Base-by-base conservation (phyloP, 1,139 yeast species). In the Kodamaea derodonti region DNA sequence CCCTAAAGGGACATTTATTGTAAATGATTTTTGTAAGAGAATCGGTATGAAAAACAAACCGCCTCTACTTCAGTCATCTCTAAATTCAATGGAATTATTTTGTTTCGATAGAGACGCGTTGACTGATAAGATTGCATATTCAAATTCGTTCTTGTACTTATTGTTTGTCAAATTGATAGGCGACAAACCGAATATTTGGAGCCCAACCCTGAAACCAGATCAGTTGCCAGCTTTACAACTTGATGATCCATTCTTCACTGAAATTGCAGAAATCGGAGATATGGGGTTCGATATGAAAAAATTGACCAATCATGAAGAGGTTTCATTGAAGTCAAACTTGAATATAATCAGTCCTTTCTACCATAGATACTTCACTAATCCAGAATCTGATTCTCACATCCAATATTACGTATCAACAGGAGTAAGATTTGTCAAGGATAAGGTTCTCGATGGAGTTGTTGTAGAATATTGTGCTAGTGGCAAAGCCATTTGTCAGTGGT, bases 401-500 rank as follows among this genome's bases (percentile, higher is more conserved):
- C 97, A 90, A 52, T 88, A 88, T 52, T 88, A 81, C 49, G 78
- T 74, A 1, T 48, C 65, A n/a, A 60, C 60, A 3, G 96, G 96
- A 1, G 71, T 86, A 2, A 60, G 95, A 17, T 50, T 85, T 3
- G 74, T 75, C 44, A 53, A 65, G 29, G 54, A 72, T 26, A 69
- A 68, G 35, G 41, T 45, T 0, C 62, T 76, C 37, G 35, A 34
- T 3, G 51, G 48, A 2, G 45, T 56, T 2, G 35, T 33, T 6
- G 49, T 72, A 2, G 63, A 65, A 13, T 70, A 71, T 47, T 72
- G 79, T 36, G 69, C 85, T 40, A 71, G 85, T 1, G 95, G 97
- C 0, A 84, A 84, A 47, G 83, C 95, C 0, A 65, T 84, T 1
- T 70, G 80, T 56, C 96, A 87, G 50, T 92, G 97, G 96, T 49